Evolutionary conservation across 306 rosid species (phyloP).

Genomic region (Quercus cerris): DNA sequence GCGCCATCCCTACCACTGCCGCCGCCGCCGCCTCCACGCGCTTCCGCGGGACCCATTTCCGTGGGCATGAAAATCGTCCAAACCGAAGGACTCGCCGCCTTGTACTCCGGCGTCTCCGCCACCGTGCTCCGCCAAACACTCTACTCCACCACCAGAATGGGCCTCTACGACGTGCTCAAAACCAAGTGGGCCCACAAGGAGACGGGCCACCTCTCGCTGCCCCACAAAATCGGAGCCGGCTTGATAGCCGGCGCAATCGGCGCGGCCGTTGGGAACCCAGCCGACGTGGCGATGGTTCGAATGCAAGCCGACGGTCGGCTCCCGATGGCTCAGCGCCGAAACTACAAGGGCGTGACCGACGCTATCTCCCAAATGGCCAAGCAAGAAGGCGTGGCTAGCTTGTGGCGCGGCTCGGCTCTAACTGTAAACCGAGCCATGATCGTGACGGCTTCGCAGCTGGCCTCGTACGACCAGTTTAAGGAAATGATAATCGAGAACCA

Average conservation of each 20-base stretch:
- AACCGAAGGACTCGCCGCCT: conserved; percentile 51
- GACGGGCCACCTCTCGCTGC: conserved; percentile 36
- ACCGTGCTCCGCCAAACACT: conserved; percentile 76
- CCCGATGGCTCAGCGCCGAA: conserved; percentile 56
- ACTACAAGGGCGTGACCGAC: conserved; percentile 67
- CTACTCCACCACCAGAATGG: conserved; percentile 84
- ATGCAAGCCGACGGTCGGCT: conserved; percentile 95
- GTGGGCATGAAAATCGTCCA: conserved; percentile 43
- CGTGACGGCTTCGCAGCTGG: conserved; percentile 88
- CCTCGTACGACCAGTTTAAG: conserved; percentile 75
- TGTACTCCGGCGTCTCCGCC: conserved; percentile 77
- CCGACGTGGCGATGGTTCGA: conserved; percentile 88
- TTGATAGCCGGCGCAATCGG: conserved; percentile 73
- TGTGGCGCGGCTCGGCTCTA: conserved; percentile 88
- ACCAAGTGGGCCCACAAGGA: conserved; percentile 61
- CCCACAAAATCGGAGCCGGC: conserved; percentile 53
- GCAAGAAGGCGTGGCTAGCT: conserved; percentile 61
- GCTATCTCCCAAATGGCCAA: conserved; percentile 61
- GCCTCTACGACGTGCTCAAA: conserved; percentile 72
- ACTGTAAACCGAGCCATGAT: conserved; percentile 96
- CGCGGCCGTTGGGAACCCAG: conserved; percentile 82
- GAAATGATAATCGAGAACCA: conserved; percentile 57
- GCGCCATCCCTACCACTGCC: conserved; percentile 3
- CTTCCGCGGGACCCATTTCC: conserved; percentile 45
- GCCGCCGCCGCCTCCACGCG: not conserved